Evolutionary conservation across 83 land plant genomes (phyloP), one percentile per base, ranked within the genome.

Genomic region (Picea engelmannii): DNA sequence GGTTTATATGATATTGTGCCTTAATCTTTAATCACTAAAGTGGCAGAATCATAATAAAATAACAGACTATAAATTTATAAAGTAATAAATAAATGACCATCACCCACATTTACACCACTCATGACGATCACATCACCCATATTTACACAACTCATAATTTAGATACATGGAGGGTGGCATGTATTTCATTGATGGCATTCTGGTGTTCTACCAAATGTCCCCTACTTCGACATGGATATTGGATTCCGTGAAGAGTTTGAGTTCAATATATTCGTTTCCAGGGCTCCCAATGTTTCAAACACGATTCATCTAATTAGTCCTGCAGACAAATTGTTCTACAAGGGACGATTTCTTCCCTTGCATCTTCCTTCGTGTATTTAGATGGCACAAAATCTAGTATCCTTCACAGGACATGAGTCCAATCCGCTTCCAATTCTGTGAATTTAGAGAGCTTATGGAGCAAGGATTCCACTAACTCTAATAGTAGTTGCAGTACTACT

Each of bases 281-380:
- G 75, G 58, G 24, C 63, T 8, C 84, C 80, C 1, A 79, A 47
- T 81, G 85, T 80, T 9, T 21, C 69, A 13, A 66, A 77, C 42
- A 31, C 85, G 58, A 81, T 85, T 73, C 59, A 73, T 73, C 76
- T 73, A 11, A 93, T 55, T 11, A 55, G 89, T 23, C 94, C 98
- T 2, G 98, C 96, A 52, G 94, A 95, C 86, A 96, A 95, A 68
- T 94, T 95, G 68, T 93, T 95, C 81, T 95, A 91, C 89, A 93
- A 90, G 55, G 98, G 98, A n/a, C 86, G 93, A 80, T 89, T 95
- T 18, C 91, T 95, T 44, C 98, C 98, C 40, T 91, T 95, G 49
- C 94, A 93, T 60, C 91, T 87, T 64, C 96, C 94, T 11, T 93
- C 93, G 2, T 87, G 95, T 16, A 35, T 92, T 20, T 91, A 85